Evolutionary conservation across 352 stramenopile species (phyloP).

Genomic region (Globisporangium nunn): DNA sequence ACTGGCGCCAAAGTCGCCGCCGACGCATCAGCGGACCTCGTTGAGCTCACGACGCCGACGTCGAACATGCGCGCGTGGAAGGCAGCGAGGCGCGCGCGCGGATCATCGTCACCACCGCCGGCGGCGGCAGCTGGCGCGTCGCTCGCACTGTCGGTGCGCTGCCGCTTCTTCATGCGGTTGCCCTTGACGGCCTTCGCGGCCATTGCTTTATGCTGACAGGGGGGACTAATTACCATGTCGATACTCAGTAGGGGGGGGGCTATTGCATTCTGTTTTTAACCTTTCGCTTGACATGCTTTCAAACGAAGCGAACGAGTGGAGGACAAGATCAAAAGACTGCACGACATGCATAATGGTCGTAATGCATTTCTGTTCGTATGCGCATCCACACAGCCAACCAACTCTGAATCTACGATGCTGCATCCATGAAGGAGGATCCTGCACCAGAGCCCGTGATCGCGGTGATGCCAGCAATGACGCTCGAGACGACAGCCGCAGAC

Average conservation of each 20-base stretch:
- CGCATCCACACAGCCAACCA: too few species aligned
- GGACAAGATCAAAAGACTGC: too few species aligned
- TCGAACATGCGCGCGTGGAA: constrained; percentile 65
- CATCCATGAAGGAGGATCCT: background rate
- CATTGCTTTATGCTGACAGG: too few species aligned
- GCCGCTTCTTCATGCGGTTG: constrained; percentile 20
- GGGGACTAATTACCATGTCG: too few species aligned
- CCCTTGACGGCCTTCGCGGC: background rate
- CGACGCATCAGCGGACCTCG: background rate
- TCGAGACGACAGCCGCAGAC: constrained; percentile 53
- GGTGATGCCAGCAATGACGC: constrained; percentile 47
- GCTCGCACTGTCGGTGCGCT: constrained; percentile 25
- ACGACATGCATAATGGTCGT: too few species aligned
- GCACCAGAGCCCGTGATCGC: constrained; percentile 7
- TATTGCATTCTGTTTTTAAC: too few species aligned
- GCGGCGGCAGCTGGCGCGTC: constrained; percentile 13
- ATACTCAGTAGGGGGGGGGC: too few species aligned
- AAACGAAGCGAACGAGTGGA: too few species aligned
- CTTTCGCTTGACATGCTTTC: too few species aligned
- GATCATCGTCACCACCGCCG: constrained; percentile 8
- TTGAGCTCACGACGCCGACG: constrained; percentile 15
- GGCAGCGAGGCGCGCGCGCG: constrained; percentile 30
- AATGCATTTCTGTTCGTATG: too few species aligned
- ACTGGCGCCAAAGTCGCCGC: background rate
- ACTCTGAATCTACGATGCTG: background rate